phyloP scores from a whole-genome alignment of 345 rosid genomes.

The Odontarrhena argentea region DNA sequence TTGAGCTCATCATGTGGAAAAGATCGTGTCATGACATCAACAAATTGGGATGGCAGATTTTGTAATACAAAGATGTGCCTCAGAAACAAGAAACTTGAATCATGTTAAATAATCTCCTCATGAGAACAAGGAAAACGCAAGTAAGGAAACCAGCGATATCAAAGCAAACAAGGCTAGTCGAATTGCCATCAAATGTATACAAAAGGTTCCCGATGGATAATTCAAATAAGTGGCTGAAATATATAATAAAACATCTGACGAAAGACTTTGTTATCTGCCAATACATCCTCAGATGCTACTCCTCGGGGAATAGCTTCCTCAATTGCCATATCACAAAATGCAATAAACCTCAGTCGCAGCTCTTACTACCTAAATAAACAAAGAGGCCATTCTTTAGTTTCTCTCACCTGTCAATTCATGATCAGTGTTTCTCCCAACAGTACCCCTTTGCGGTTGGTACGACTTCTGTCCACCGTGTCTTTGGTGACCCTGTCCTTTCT shows the following conservation, averaged over 20 bases:
- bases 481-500: constrained; percentile 61
- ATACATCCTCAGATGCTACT: constrained; percentile 31
- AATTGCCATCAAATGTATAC: constrained; percentile 35
- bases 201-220: constrained; percentile 22
- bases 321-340: constrained; percentile 30
- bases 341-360: constrained; percentile 24
- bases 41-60: background rate
- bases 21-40: background rate
- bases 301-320: constrained; percentile 24
- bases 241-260: background rate
- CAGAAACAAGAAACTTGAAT: background rate
- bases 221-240: constrained; percentile 28
- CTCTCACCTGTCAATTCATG: constrained; percentile 44
- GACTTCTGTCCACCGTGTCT: constrained; percentile 62
- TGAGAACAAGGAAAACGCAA: background rate
- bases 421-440: constrained; percentile 46
- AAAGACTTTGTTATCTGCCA: constrained; percentile 33
- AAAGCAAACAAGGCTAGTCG: constrained; percentile 26
- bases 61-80: background rate
- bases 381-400: constrained; percentile 26
- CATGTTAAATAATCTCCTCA: constrained; percentile 25
- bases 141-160: background rate
- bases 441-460: constrained; percentile 54
- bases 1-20: background rate
- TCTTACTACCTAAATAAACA: constrained; percentile 37